A percentile compares a stretch with the other conserved stretches of the same genome.
phyloP scores from a whole-genome alignment of 2,329 filamentous ascomycete genomes.

The Lasiodiplodia sp. region DNA sequence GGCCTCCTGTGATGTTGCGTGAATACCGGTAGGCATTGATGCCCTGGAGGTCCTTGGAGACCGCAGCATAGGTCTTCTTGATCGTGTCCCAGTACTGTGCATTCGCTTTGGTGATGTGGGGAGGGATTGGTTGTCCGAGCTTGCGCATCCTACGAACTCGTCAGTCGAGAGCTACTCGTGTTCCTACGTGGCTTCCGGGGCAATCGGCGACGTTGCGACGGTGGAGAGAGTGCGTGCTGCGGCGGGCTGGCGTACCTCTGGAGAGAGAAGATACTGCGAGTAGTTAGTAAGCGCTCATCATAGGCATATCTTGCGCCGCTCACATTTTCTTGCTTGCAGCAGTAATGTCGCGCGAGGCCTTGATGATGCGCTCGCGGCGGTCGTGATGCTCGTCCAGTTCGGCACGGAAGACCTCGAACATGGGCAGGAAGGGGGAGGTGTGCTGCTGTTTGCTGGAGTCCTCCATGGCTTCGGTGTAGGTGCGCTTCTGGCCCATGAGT shows the following conservation, averaged over 20 bases:
- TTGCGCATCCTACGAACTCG: conserved; percentile 64
- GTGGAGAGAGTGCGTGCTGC: background rate
- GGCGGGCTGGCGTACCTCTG: conserved; percentile 66
- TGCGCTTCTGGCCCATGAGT: conserved; percentile 44
- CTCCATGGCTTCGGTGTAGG: conserved; percentile 46
- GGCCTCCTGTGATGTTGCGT: conserved; percentile 75
- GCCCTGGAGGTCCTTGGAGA: conserved; percentile 76
- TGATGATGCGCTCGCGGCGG: conserved; percentile 86
- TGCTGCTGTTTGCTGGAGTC: conserved; percentile 41
- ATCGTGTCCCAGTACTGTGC: conserved; percentile 75
- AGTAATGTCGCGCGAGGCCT: conserved; percentile 90
- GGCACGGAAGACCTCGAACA: conserved; percentile 86
- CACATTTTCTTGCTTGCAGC: conserved; percentile 97
- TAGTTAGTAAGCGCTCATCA: conserved; percentile 11
- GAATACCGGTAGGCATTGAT: conserved; percentile 86
- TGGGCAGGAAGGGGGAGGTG: conserved; percentile 61
- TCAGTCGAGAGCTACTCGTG: conserved; percentile 6
- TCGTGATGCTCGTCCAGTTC: conserved; percentile 96
- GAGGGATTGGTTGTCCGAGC: conserved; percentile 67
- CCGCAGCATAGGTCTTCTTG: conserved; percentile 68
- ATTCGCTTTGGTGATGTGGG: conserved; percentile 74
- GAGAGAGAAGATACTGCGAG: conserved; percentile 77
- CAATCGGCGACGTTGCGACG: background rate
- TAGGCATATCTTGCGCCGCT: conserved; percentile 37
- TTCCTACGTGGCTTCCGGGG: background rate